phyloP scores from a whole-genome alignment of 1,284 basidiomycete genomes.

The Boletus smithii region DNA sequence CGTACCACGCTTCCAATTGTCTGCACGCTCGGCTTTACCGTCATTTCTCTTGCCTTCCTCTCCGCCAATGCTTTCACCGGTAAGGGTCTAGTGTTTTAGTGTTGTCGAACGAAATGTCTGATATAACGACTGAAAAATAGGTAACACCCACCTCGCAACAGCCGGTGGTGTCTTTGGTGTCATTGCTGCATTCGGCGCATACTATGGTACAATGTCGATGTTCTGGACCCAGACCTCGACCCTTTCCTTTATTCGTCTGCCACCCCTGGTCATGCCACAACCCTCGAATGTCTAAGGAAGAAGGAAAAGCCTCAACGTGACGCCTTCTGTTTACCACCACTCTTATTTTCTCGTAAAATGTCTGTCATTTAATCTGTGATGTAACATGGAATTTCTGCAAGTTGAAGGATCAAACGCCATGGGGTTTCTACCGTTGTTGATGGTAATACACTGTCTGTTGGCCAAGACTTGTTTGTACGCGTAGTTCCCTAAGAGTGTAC shows the following conservation, averaged over 20 bases:
- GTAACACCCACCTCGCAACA: constrained; percentile 25
- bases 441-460: too few species aligned
- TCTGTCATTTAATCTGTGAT: background rate
- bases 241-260: constrained; percentile 26
- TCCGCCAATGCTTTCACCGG: constrained; percentile 28
- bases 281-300: constrained; percentile 18
- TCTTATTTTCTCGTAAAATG: background rate
- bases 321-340: background rate
- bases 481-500: too few species aligned
- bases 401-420: too few species aligned
- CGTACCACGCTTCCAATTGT: constrained; percentile 28
- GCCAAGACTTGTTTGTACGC: too few species aligned
- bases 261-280: constrained; percentile 17
- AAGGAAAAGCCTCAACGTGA: background rate
- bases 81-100: constrained; percentile 4
- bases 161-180: constrained; percentile 29
- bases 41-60: constrained; percentile 24
- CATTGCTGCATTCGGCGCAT: constrained; percentile 29
- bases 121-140: constrained; percentile 8
- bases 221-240: constrained; percentile 32
- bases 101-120: constrained; percentile 2
- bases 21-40: constrained; percentile 23
- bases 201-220: constrained; percentile 27
- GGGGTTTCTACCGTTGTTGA: background rate
- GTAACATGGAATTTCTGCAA: background rate